phyloP scores from a whole-genome alignment of 805 yeast species.

The Wickerhamia fluorescens region DNA sequence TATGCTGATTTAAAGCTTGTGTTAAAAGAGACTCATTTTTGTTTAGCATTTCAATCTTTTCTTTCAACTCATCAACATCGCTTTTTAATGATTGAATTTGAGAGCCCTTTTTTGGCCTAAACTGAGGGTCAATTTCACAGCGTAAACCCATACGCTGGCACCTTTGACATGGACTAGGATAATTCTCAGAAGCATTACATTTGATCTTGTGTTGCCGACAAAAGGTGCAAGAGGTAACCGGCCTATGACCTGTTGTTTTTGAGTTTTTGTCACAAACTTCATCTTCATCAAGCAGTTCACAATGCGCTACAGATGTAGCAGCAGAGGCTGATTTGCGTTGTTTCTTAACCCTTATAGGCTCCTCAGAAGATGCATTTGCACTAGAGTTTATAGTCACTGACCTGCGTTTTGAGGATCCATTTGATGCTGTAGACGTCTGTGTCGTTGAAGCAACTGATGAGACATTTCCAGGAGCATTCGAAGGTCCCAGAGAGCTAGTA shows the following conservation, averaged over 20 bases:
- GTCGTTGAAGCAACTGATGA: too few relatives aligned
- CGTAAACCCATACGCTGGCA: constrained; percentile 73
- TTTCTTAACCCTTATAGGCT: neutral
- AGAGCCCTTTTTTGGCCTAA: constrained; percentile 86
- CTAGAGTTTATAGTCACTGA: neutral
- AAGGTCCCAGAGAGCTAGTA: constrained; percentile 10
- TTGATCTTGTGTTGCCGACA: constrained; percentile 92
- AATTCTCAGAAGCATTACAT: constrained; percentile 82
- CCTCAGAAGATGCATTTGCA: neutral
- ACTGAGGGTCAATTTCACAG: constrained; percentile 88
- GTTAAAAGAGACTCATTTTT: constrained; percentile 64
- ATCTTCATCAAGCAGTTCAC: constrained; percentile 2
- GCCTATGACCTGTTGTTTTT: constrained; percentile 53
- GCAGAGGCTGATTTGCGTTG: constrained; percentile 1
- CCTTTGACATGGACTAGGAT: constrained; percentile 75
- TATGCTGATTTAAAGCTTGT: constrained; percentile 48
- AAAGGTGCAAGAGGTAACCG: constrained; percentile 89
- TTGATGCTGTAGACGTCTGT: too few relatives aligned
- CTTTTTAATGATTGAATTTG: constrained; percentile 78
- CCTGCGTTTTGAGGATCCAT: too few relatives aligned
- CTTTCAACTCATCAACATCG: constrained; percentile 75
- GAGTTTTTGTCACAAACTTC: neutral
- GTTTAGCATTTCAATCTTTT: constrained; percentile 57
- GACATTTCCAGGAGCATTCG: constrained; percentile 4
- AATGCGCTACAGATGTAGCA: constrained; percentile 1